Evolutionary conservation across 768 basidiomycete genomes (phyloP).

Genomic region (Omphalotus guepiniiformis): DNA sequence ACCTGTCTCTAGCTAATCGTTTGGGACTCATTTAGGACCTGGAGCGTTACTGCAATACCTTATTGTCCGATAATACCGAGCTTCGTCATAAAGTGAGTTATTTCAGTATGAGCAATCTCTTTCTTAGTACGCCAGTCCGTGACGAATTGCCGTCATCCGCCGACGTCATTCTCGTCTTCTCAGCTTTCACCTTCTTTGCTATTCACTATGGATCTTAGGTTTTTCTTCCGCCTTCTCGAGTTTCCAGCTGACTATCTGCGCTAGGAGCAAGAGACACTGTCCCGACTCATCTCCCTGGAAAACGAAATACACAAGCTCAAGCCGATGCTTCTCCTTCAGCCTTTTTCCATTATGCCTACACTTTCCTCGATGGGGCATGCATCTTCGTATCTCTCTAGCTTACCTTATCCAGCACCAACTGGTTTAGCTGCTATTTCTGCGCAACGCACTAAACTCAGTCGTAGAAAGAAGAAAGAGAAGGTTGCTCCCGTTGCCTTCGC

Average conservation of each 20-base stretch:
- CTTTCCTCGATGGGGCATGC: conserved; percentile 18
- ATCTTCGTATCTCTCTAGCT: conserved; percentile 18
- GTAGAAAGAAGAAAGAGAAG: background rate
- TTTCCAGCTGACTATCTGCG: too few species aligned
- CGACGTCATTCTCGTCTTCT: too few species aligned
- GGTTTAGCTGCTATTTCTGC: conserved; percentile 2
- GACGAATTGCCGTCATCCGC: too few species aligned
- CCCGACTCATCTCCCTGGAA: conserved; percentile 52
- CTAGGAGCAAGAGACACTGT: conserved; percentile 3
- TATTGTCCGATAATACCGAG: conserved; percentile 58
- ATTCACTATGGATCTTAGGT: background rate
- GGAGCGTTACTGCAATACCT: conserved; percentile 43
- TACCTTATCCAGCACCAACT: conserved; percentile 20
- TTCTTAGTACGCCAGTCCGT: too few species aligned
- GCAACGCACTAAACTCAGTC: background rate
- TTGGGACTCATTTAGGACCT: conserved; percentile 38
- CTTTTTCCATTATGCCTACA: conserved; percentile 26
- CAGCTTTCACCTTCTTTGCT: background rate
- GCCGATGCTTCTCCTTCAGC: conserved; percentile 66
- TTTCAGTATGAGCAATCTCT: background rate
- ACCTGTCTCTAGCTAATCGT: conserved; percentile 9
- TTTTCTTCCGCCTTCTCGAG: conserved; percentile 48
- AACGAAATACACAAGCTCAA: conserved; percentile 60
- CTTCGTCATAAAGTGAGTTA: conserved; percentile 54
- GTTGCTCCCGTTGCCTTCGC: background rate